Conservation (phyloP, 1,139 yeast genomes). For the Kodamaea fungicola region DNA sequence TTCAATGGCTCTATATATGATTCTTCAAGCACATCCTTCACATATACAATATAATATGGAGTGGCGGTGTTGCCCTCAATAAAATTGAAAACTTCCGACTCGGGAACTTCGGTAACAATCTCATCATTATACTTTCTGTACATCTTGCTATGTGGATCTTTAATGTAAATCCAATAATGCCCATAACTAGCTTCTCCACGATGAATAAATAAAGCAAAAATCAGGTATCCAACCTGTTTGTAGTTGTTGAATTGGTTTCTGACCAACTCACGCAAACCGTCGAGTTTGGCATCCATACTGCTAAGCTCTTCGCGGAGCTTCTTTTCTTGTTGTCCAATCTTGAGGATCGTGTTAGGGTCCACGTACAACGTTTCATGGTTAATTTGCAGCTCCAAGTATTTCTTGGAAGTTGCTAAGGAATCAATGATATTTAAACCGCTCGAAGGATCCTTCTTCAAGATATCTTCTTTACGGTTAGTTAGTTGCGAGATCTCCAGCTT, state of each 20-base stretch:
- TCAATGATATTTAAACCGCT: conserved; percentile 51
- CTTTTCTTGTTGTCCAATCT: conserved; percentile 31
- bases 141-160: conserved; percentile 62
- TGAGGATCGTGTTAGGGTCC: conserved; percentile 34
- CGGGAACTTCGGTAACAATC: conserved; percentile 73
- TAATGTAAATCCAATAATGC: conserved; percentile 93
- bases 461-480: conserved; percentile 36
- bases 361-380: conserved; percentile 23
- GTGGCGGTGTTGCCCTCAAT: conserved; percentile 79
- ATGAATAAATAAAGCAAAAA: conserved; percentile 91
- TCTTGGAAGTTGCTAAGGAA: conserved; percentile 48
- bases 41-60: conserved; percentile 86
- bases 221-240: conserved; percentile 66
- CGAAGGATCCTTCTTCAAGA: conserved; percentile 43
- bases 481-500: conserved; percentile 50
- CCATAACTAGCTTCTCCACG: conserved; percentile 96
- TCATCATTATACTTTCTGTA: conserved; percentile 95
- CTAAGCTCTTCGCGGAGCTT: conserved; percentile 37
- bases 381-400: conserved; percentile 35
- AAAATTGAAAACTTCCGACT: conserved; percentile 73
- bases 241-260: conserved; percentile 58
- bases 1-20: conserved; percentile 69
- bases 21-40: conserved; percentile 57
- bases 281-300: conserved; percentile 35
- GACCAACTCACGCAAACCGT: conserved; percentile 44